A percentile compares a stretch with the other conserved stretches of the same genome.
These are phyloP conservation scores for Citrullus colocynthis DNA, from an alignment of 306 rosid genomes.

Conservation along the genomic window DNA sequence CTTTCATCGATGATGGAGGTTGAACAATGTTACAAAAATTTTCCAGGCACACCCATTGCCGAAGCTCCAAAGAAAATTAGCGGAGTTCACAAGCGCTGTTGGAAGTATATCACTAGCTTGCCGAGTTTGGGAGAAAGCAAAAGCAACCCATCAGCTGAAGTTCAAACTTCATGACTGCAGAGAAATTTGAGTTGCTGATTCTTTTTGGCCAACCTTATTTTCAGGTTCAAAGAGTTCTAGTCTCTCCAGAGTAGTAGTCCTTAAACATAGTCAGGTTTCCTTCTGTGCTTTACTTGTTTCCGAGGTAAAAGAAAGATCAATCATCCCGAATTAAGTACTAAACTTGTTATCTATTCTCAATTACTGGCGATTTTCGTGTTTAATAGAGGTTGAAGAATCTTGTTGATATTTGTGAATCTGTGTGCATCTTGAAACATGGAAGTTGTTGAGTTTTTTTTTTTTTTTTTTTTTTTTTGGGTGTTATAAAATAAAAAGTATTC, in stretches of 20 bases:
- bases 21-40: slow-evolving; percentile 6
- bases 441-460: too few species aligned
- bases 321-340: not conserved
- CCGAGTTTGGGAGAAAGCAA: slow-evolving; percentile 31
- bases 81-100: slow-evolving; percentile 97
- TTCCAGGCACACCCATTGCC: slow-evolving; percentile 60
- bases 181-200: not conserved
- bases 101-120: slow-evolving; percentile 60
- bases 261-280: not conserved
- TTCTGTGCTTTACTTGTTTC: not conserved
- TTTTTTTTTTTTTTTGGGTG: too few species aligned
- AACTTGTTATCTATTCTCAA: not conserved
- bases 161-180: slow-evolving; percentile 23
- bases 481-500: too few species aligned
- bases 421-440: not conserved
- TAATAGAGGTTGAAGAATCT: not conserved
- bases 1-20: not conserved
- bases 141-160: slow-evolving; percentile 31
- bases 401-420: not conserved
- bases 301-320: not conserved
- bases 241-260: not conserved
- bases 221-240: not conserved
- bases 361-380: not conserved
- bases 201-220: not conserved
- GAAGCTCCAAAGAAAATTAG: slow-evolving; percentile 78